Conservation (phyloP, 306 rosid species). For the Vicia faba region DNA sequence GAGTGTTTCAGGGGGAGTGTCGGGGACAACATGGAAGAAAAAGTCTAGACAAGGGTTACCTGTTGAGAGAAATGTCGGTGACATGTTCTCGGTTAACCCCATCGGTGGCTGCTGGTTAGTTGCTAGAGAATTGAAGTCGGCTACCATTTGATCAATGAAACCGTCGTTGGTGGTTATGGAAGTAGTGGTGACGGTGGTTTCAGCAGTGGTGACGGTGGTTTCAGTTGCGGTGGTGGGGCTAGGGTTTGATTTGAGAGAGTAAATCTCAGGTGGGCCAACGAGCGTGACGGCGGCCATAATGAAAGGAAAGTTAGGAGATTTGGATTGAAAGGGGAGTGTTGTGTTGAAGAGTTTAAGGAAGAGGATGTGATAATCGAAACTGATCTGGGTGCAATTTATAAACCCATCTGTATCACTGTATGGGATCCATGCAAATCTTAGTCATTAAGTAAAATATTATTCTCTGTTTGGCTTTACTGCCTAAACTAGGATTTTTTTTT, state of each 20-base stretch:
- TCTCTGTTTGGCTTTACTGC: neutral
- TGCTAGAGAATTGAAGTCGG: conserved; percentile 42
- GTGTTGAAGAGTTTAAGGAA: neutral
- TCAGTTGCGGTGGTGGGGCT: neutral
- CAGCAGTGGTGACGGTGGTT: neutral
- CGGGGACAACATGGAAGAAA: conserved; percentile 65
- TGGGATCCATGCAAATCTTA: neutral
- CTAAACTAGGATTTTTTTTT: neutral
- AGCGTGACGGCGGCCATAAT: neutral
- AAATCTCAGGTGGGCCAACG: conserved; percentile 2
- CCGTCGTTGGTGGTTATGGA: conserved; percentile 28
- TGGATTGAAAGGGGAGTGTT: neutral
- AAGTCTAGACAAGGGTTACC: conserved; percentile 69
- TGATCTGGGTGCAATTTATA: neutral
- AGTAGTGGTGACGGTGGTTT: neutral
- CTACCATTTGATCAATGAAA: conserved; percentile 45
- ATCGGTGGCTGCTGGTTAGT: neutral
- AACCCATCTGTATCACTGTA: no score
- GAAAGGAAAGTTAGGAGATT: neutral
- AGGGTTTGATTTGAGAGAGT: neutral
- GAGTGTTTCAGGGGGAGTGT: conserved; percentile 42
- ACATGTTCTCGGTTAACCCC: conserved; percentile 46
- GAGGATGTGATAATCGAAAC: neutral
- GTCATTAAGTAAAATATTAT: neutral
- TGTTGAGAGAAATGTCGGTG: conserved; percentile 52